A percentile compares a stretch with the other conserved stretches of the same genome.
phyloP scores from a whole-genome alignment of 148 eudicot genomes.

The Linanthus parryae region DNA sequence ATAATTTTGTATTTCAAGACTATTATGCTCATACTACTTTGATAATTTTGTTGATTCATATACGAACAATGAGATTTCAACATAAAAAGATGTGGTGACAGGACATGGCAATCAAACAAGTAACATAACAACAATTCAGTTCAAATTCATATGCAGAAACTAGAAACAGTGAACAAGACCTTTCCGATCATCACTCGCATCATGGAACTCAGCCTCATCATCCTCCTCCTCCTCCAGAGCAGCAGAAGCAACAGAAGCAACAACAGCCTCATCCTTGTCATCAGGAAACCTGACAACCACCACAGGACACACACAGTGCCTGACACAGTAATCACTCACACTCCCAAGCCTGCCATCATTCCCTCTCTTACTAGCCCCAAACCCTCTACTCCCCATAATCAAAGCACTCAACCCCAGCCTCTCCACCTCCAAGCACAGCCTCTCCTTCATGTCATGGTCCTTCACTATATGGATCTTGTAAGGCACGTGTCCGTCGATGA shows the following conservation, averaged over 20 bases:
- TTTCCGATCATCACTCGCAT: conserved; percentile 15
- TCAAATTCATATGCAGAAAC: too few relatives aligned
- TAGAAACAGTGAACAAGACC: conserved; percentile 4
- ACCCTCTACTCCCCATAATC: conserved; percentile 22
- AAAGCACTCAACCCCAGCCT: conserved; percentile 19
- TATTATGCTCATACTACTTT: too few relatives aligned
- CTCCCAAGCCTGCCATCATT: conserved; percentile 16
- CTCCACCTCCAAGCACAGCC: conserved; percentile 25
- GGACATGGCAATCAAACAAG: too few relatives aligned
- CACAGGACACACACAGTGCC: conserved; percentile 20
- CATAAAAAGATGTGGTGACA: too few relatives aligned
- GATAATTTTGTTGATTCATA: too few relatives aligned
- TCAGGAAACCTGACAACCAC: conserved; percentile 21
- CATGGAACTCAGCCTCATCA: conserved; percentile 12
- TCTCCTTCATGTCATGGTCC: conserved; percentile 23
- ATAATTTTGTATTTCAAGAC: too few relatives aligned
- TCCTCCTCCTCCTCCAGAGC: conserved; percentile 9
- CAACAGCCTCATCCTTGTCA: conserved; percentile 13
- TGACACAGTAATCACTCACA: conserved; percentile 19
- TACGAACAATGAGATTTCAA: too few relatives aligned
- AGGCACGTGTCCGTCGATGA: conserved; percentile 14
- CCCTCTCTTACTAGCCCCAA: conserved; percentile 18
- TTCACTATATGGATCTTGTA: conserved; percentile 20
- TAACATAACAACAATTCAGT: too few relatives aligned
- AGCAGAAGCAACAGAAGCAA: conserved; percentile 13